phyloP scores from a whole-genome alignment of 2,329 filamentous ascomycete species.

The Paracorniculantispora psalliotae region DNA sequence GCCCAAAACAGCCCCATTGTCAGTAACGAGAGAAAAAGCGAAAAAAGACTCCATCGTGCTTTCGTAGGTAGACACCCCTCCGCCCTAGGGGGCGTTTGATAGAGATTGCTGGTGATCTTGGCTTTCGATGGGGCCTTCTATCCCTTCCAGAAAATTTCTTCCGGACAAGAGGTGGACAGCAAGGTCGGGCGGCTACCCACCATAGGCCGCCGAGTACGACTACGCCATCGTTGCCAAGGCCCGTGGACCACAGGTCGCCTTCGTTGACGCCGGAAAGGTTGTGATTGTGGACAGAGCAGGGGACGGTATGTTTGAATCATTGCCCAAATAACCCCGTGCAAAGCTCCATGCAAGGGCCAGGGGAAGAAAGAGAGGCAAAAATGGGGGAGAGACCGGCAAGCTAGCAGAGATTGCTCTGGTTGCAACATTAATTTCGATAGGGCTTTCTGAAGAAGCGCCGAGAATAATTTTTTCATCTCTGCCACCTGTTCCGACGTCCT shows the following conservation, averaged over 20 bases:
- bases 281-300: not conserved
- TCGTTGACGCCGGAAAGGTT: not conserved
- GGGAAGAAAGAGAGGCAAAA: too few species aligned
- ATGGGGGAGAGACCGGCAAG: not conserved
- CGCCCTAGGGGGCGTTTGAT: not conserved
- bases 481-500: not conserved
- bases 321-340: not conserved
- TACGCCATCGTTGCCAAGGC: not conserved
- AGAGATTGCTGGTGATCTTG: conserved; percentile 1
- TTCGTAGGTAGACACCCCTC: not conserved
- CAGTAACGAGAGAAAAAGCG: not conserved
- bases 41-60: conserved; percentile 1
- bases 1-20: not conserved
- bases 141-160: not conserved
- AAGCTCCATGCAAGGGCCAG: not conserved
- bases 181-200: not conserved
- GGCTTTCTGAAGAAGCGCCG: not conserved
- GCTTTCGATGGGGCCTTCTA: not conserved
- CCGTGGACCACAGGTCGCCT: not conserved
- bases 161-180: not conserved
- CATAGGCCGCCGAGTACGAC: not conserved
- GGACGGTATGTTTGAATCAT: not conserved
- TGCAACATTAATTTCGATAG: not conserved
- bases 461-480: not conserved
- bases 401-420: not conserved